phyloP scores from a whole-genome alignment of 306 rosid species.

The Pterocarpus macrocarpus region DNA sequence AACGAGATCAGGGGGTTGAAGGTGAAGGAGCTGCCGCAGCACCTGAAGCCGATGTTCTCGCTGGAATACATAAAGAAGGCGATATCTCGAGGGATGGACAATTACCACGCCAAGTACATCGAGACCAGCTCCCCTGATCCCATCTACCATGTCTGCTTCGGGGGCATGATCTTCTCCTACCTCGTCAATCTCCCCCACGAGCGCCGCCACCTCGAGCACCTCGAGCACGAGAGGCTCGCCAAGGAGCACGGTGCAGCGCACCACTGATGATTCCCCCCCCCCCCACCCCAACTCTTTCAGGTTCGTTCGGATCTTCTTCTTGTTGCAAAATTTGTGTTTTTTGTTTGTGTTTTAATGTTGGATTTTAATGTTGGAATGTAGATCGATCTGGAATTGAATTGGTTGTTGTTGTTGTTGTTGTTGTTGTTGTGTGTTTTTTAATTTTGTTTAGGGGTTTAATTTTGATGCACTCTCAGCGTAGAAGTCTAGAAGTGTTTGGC shows the following conservation, averaged over 20 bases:
- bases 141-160: constrained; percentile 71
- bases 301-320: not conserved
- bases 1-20: constrained; percentile 74
- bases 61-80: constrained; percentile 58
- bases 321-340: too few species aligned
- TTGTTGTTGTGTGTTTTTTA: too few species aligned
- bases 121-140: constrained; percentile 69
- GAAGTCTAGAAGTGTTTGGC: too few species aligned
- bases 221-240: constrained; percentile 19
- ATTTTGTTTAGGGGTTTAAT: too few species aligned
- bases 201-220: constrained; percentile 84
- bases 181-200: constrained; percentile 81
- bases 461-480: too few species aligned
- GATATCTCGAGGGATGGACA: constrained; percentile 64
- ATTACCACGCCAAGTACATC: constrained; percentile 79
- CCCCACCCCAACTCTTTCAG: not conserved
- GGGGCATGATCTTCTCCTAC: constrained; percentile 84
- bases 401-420: not conserved
- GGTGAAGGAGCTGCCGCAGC: constrained; percentile 66
- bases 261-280: constrained; percentile 31
- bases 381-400: not conserved
- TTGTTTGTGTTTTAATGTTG: not conserved
- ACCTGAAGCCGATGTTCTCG: constrained; percentile 75
- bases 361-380: not conserved
- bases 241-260: constrained; percentile 71